Evolutionary conservation across 2,329 filamentous ascomycete species (phyloP), one percentile per base, ranked within the genome.

Genomic region (Aspergillus costaricaensis): DNA sequence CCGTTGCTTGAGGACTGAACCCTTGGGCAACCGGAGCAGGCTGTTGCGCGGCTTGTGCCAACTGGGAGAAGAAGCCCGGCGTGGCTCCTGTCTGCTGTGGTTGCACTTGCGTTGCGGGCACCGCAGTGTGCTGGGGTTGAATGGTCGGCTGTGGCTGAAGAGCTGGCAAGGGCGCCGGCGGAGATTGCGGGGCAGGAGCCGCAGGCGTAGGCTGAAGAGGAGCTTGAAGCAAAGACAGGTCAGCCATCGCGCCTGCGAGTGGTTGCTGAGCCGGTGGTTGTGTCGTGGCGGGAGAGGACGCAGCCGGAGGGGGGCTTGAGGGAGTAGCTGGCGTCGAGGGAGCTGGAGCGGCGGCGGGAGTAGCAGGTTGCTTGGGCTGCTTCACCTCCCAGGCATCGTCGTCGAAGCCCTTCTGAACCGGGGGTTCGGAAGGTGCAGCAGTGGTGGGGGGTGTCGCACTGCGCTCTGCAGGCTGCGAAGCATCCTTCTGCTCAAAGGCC

Each of bases 361-460:
- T 56, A 53, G 70, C 57, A 54, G 77, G 67, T 57, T 88, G 85
- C 72, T 87, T 89, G 14, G 89, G 85, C 17, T 92, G 91, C 79
- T 97, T 97, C 53, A 96, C 89, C 70, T 96, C 91, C 95, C 95
- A 99, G 8, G 95, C 95, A 80, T 98, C 92, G 71, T 98, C 95
- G 55, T 99, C 95, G 71, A 98, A 98, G 2, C 91, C 91, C 61
- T 82, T 80, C 44, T 77, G 70, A 38, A 77, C 76, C 54, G 80
- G 79, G 61, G 85, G 82, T 39, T 83, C 80, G 39, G 79, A 74
- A 4, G 77, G 30, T n/a, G 53, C 67, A 39, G 86, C 80, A 59
- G 79, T 74, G 14, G 80, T 74, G 50, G 83, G 73, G 0, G 85
- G 80, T 32, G 84, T 83, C 23, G 80, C 72, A 55, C 80, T 79